phyloP scores from a whole-genome alignment of 2,329 filamentous ascomycete species.

The Neophaeococcomyces mojaviensis region DNA sequence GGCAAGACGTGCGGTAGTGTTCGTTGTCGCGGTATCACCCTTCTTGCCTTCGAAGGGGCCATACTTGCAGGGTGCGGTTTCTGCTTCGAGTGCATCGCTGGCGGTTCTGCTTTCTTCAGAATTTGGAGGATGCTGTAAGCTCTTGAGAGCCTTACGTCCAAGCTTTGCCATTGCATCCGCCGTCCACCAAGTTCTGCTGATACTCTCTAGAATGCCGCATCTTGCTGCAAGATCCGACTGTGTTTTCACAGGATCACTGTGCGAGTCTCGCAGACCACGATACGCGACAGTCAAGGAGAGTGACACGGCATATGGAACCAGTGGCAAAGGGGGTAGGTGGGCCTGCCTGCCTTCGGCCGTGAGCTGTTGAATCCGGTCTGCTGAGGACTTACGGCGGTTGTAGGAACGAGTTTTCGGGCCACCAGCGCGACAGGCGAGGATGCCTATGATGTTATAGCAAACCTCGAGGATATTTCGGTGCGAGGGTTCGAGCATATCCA shows the following conservation, averaged over 20 bases:
- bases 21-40: not conserved
- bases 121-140: conserved; percentile 17
- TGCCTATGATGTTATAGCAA: conserved; percentile 50
- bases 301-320: conserved; percentile 50
- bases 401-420: conserved; percentile 45
- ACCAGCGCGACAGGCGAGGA: conserved; percentile 48
- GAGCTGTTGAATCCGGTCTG: conserved; percentile 47
- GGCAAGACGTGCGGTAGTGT: not conserved
- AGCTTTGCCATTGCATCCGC: conserved; percentile 36
- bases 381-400: conserved; percentile 47
- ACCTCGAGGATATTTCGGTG: conserved; percentile 40
- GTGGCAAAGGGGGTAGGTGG: conserved; percentile 43
- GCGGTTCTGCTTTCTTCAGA: conserved; percentile 22
- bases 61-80: conserved; percentile 25
- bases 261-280: conserved; percentile 46
- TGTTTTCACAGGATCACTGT: conserved; percentile 32
- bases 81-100: conserved; percentile 38
- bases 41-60: conserved; percentile 18
- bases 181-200: conserved; percentile 32
- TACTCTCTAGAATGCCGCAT: conserved; percentile 29
- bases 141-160: conserved; percentile 31
- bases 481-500: not conserved
- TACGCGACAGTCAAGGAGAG: conserved; percentile 51
- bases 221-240: conserved; percentile 31
- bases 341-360: conserved; percentile 26